Conservation (phyloP, 2,329 filamentous ascomycete species). For the Colletotrichum melonis region DNA sequence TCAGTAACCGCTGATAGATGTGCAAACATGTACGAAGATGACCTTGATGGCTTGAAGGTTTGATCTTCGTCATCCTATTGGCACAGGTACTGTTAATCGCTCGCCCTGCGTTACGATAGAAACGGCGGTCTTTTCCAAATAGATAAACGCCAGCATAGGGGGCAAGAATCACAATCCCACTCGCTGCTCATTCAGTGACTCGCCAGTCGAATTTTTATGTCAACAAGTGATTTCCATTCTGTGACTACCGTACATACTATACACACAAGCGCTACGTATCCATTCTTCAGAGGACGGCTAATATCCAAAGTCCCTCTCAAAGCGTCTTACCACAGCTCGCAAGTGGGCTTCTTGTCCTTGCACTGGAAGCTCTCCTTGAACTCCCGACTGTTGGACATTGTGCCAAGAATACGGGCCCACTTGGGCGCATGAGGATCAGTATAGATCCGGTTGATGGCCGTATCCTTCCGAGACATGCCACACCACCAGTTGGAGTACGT, state of each 20-base stretch:
- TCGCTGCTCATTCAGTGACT: background rate
- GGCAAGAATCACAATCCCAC: background rate
- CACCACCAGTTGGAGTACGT: constrained; percentile 76
- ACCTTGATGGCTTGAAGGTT: background rate
- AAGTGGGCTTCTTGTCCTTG: constrained; percentile 58
- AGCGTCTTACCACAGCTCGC: constrained; percentile 32
- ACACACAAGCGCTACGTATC: background rate
- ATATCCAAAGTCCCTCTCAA: background rate
- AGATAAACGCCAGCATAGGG: background rate
- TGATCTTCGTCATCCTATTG: background rate
- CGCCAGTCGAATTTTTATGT: background rate
- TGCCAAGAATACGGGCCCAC: constrained; percentile 70
- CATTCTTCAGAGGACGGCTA: background rate
- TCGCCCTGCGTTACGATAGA: background rate
- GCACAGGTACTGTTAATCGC: background rate
- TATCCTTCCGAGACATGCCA: constrained; percentile 69
- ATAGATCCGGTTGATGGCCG: constrained; percentile 67
- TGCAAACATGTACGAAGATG: background rate
- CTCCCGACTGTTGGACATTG: constrained; percentile 74
- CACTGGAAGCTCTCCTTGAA: constrained; percentile 78
- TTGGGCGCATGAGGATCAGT: constrained; percentile 75
- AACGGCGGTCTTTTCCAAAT: background rate
- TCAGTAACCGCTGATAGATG: too few species aligned
- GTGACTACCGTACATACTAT: constrained; percentile 3
- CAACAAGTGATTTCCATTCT: background rate